Evolutionary conservation across 176 grass and related monocot species (phyloP).

Genomic region (Triticum urartu): DNA sequence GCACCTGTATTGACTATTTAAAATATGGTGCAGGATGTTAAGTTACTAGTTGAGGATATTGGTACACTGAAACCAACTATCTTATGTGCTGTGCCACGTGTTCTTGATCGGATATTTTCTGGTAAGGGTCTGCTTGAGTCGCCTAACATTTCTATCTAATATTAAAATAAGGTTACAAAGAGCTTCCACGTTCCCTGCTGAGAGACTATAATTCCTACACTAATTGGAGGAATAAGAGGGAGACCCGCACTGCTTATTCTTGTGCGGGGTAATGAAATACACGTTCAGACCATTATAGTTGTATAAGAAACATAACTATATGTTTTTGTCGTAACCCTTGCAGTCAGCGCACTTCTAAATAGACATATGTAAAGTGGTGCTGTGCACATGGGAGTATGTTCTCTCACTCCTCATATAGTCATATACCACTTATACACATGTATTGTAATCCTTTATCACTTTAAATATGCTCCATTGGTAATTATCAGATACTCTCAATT

Average conservation of each 20-base stretch:
- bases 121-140: conserved; percentile 48
- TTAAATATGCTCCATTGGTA: neutral
- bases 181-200: neutral
- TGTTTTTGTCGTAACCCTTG: neutral
- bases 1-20: conserved; percentile 27
- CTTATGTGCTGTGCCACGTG: conserved; percentile 95
- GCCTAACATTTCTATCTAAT: neutral
- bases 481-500: neutral
- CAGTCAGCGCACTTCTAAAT: neutral
- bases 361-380: neutral
- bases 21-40: conserved; percentile 70
- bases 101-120: conserved; percentile 95
- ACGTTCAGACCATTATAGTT: neutral
- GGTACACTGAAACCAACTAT: conserved; percentile 84
- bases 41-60: conserved; percentile 89
- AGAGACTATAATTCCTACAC: neutral
- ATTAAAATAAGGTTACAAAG: neutral
- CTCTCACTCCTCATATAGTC: neutral
- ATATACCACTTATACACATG: neutral
- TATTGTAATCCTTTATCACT: neutral
- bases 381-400: neutral
- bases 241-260: neutral
- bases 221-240: neutral
- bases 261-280: neutral
- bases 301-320: neutral